These are phyloP conservation scores for Darksidea phi DNA, from an alignment of 495 filamentous ascomycete genomes.

Conservation along the genomic window DNA sequence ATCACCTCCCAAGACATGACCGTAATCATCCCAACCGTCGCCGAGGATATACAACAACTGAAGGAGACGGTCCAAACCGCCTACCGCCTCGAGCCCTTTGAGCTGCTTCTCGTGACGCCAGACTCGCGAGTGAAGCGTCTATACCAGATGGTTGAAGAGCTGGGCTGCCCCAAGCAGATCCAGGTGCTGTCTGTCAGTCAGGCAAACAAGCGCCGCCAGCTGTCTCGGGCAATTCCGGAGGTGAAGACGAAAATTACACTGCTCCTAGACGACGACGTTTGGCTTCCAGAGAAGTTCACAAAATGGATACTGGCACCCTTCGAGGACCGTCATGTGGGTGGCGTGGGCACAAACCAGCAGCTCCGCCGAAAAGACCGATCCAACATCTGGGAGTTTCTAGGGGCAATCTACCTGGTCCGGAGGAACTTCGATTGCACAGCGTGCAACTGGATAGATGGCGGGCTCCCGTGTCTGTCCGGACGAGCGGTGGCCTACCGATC, in stretches of 20 bases:
- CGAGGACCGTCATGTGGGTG: slow-evolving; percentile 72
- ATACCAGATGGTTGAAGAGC: slow-evolving; percentile 48
- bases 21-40: slow-evolving; percentile 70
- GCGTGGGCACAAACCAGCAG: slow-evolving; percentile 79
- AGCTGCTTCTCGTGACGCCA: slow-evolving; percentile 64
- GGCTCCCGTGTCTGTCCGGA: slow-evolving; percentile 83
- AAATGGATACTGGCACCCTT: slow-evolving; percentile 85
- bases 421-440: slow-evolving; percentile 88
- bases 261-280: slow-evolving; percentile 86
- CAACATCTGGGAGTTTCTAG: slow-evolving; percentile 72
- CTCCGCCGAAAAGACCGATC: slow-evolving; percentile 63
- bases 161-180: slow-evolving; percentile 48
- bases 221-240: slow-evolving; percentile 74
- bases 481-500: slow-evolving; percentile 81
- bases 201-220: slow-evolving; percentile 82
- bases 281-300: slow-evolving; percentile 72
- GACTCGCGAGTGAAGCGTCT: slow-evolving; percentile 60
- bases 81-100: slow-evolving; percentile 54
- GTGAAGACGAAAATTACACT: slow-evolving; percentile 72
- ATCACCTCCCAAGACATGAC: slow-evolving; percentile 70
- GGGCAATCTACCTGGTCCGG: slow-evolving; percentile 76
- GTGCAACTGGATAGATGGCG: slow-evolving; percentile 80
- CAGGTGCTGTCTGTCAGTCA: slow-evolving; percentile 41
- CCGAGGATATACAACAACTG: slow-evolving; percentile 60
- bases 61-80: slow-evolving; percentile 61